phyloP scores from a whole-genome alignment of 1,284 basidiomycete species.

The Bjerkandera adusta region DNA sequence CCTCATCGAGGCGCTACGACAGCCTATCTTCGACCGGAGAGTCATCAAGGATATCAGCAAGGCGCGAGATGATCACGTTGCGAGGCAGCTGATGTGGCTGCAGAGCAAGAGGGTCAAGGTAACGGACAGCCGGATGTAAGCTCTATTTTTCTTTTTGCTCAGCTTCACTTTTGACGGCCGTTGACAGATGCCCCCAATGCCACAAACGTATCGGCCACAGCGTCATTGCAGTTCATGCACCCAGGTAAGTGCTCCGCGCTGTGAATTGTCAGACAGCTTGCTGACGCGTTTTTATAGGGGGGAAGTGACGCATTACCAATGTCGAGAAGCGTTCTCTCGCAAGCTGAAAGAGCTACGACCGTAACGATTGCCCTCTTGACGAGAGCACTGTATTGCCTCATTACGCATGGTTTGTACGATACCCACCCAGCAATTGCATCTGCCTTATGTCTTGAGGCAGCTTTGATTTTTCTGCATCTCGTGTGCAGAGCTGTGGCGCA shows the following conservation, averaged over 20 bases:
- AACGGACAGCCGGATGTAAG: conserved; percentile 87
- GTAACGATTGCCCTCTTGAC: too few relatives aligned
- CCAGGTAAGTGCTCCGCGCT: conserved; percentile 47
- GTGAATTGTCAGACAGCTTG: background rate
- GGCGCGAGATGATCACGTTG: conserved; percentile 71
- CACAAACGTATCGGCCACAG: conserved; percentile 93
- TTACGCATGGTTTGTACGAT: too few relatives aligned
- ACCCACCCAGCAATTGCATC: too few relatives aligned
- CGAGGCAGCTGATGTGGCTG: conserved; percentile 68
- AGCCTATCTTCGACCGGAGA: conserved; percentile 63
- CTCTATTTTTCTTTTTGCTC: conserved; percentile 15
- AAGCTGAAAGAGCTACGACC: conserved; percentile 44
- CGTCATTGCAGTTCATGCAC: conserved; percentile 92
- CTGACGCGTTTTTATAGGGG: conserved; percentile 49
- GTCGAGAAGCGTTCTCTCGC: conserved; percentile 77
- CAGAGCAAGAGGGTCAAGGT: conserved; percentile 87
- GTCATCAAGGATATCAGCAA: conserved; percentile 70
- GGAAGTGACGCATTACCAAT: conserved; percentile 93
- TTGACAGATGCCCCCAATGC: conserved; percentile 86
- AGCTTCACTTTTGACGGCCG: conserved; percentile 1
- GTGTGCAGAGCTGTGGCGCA: too few relatives aligned
- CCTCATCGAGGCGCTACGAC: conserved; percentile 70
- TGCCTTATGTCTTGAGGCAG: too few relatives aligned
- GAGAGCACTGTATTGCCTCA: too few relatives aligned
- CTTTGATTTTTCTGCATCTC: too few relatives aligned